Evolutionary conservation across 1,139 yeast species (phyloP), one percentile per base, ranked within the genome.

Genomic region (Scheffersomyces insectosa): DNA sequence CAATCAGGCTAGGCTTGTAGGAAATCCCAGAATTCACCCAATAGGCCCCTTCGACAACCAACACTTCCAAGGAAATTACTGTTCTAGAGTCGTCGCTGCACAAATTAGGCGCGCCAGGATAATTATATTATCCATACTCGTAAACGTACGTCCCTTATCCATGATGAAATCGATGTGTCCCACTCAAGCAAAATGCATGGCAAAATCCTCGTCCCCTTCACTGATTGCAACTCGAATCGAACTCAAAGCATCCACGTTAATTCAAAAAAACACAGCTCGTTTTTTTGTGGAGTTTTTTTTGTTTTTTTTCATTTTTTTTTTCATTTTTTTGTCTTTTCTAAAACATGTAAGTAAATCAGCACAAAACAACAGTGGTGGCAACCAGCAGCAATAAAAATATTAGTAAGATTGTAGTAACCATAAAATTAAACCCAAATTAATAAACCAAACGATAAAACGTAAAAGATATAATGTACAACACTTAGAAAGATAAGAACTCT

Each of bases 401-500:
- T 36, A 39, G 25, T 28, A 20, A 23, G 25, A 20, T 29, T 32
- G 27, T 30, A 20, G 32, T 11, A 40, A 29, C 15, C 20, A 32
- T 13, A 38, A 28, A 11, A 27, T 15, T n/a, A 11, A 14, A 35
- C 38, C 28, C 40, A 33, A 31, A 32, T n/a, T 32, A 20, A 23
- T 29, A 33, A 36, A 33, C 39, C 39, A 39, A 39, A 33, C 36
- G 40, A 37, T 35, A 32, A 42, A 43, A 13, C 29, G 37, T 36
- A 34, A 42, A 37, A 46, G 47, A 42, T 40, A 39, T 34, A 40
- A 36, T 34, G 41, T 30, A 32, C 40, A 35, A 27, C 28, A 38
- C 39, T 46, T 48, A 62, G 40, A 62, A 60, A 46, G 62, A 54
- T 49, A 65, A 60, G 45, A 59, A 63, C 43, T 62, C 68, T 41